These are phyloP conservation scores for Mycena indigotica DNA, from an alignment of 768 basidiomycete species.

Conservation along the genomic window DNA sequence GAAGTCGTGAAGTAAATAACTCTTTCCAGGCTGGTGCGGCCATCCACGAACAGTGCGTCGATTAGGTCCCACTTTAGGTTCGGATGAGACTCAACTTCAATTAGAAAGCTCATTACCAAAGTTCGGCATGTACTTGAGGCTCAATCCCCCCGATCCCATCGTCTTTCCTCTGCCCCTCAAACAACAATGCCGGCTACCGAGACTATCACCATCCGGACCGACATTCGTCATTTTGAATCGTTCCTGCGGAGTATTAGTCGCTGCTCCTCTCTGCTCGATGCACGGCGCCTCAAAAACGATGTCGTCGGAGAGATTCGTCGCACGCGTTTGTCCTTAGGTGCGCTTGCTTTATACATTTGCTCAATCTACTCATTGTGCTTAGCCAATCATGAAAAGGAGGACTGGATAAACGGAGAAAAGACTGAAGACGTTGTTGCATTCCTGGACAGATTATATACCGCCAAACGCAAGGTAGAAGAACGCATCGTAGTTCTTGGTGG, in stretches of 20 bases:
- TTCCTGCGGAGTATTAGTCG: conserved; percentile 85
- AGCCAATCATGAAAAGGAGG: conserved; percentile 87
- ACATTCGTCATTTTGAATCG: conserved; percentile 82
- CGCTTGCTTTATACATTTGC: conserved; percentile 18
- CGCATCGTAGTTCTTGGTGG: conserved; percentile 80
- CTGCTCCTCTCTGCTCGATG: conserved; percentile 84
- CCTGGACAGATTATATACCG: conserved; percentile 84
- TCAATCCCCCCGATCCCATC: conserved; percentile 63
- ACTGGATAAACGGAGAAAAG: conserved; percentile 85
- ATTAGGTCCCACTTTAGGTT: conserved; percentile 8
- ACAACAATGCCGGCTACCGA: conserved; percentile 52
- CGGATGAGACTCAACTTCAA: conserved; percentile 11
- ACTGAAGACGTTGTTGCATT: conserved; percentile 87
- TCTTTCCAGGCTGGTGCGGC: conserved; percentile 48
- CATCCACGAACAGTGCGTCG: conserved; percentile 51
- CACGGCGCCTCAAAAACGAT: conserved; percentile 88
- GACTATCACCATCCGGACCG: conserved; percentile 80
- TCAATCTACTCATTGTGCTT: neutral
- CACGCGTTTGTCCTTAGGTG: conserved; percentile 75
- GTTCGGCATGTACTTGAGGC: conserved; percentile 83
- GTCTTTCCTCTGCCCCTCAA: conserved; percentile 39
- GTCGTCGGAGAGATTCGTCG: conserved; percentile 87
- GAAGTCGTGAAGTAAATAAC: neutral
- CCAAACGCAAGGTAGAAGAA: conserved; percentile 84
- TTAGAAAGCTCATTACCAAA: conserved; percentile 82